Conservation (phyloP, 371 early-diverging fungal genomes). For the Lichtheimia ramosa region DNA sequence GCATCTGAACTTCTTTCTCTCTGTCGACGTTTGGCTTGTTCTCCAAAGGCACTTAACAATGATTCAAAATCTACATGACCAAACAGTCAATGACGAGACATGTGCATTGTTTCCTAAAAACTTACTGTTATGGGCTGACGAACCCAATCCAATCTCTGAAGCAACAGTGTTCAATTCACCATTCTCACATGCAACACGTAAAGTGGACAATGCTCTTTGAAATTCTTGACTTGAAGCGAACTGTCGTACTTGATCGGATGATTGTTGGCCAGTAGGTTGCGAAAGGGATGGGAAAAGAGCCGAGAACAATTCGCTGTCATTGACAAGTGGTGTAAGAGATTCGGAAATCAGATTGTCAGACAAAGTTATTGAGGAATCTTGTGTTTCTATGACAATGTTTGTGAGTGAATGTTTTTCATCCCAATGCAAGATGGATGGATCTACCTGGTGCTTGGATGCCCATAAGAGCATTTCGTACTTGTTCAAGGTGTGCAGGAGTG, state of each 20-base stretch:
- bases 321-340: constrained; percentile 55
- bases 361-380: constrained; percentile 16
- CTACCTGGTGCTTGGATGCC: constrained; percentile 31
- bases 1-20: constrained; percentile 24
- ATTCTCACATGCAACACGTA: constrained; percentile 65
- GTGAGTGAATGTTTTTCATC: not conserved
- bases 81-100: too few relatives aligned
- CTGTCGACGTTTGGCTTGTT: constrained; percentile 50
- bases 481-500: constrained; percentile 21
- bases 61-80: constrained; percentile 50
- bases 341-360: constrained; percentile 53
- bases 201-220: constrained; percentile 63
- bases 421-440: constrained; percentile 6
- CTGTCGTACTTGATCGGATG: constrained; percentile 56
- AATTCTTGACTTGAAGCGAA: constrained; percentile 70
- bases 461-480: constrained; percentile 23
- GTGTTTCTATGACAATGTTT: not conserved
- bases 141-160: too few relatives aligned
- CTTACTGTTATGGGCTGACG: too few relatives aligned
- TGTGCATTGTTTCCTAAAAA: too few relatives aligned
- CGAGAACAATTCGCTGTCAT: constrained; percentile 51
- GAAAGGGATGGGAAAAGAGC: constrained; percentile 70
- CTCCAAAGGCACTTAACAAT: constrained; percentile 47
- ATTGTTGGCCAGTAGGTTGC: constrained; percentile 40
- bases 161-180: constrained; percentile 63